A percentile compares a stretch with the other conserved stretches of the same genome.
Conservation (phyloP, 192 early-diverging fungal species). For the Diversispora epigaea region DNA sequence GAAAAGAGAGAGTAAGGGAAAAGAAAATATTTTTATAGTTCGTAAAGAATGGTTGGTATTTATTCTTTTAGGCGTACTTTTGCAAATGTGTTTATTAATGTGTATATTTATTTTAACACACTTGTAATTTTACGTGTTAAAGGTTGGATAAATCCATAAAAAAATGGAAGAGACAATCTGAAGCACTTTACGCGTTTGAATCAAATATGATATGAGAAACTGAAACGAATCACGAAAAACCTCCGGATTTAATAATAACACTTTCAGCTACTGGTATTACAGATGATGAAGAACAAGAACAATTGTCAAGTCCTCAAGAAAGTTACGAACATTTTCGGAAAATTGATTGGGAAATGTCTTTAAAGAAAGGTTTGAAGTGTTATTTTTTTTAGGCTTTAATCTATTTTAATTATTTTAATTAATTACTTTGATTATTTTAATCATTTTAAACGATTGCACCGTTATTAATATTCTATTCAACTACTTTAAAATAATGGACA, state of each 20-base stretch:
- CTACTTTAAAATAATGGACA: background rate
- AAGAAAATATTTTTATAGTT: slow-evolving; percentile 49
- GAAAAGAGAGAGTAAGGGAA: slow-evolving; percentile 72
- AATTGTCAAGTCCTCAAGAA: slow-evolving; percentile 41
- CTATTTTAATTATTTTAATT: background rate
- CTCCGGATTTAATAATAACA: slow-evolving; percentile 32
- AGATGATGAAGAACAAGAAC: slow-evolving; percentile 49
- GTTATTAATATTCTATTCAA: background rate
- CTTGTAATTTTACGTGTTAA: slow-evolving; percentile 13
- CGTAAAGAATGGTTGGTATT: slow-evolving; percentile 58
- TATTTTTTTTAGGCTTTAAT: background rate
- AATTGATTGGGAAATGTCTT: slow-evolving; percentile 50
- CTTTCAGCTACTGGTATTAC: slow-evolving; percentile 39
- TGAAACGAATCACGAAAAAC: slow-evolving; percentile 11
- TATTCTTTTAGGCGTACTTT: too few species aligned
- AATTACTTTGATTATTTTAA: too few species aligned
- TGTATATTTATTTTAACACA: background rate
- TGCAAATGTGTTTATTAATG: too few species aligned
- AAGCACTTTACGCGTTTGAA: slow-evolving; percentile 56
- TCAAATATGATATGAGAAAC: slow-evolving; percentile 12
- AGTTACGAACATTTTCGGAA: slow-evolving; percentile 38
- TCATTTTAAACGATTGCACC: background rate
- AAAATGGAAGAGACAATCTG: slow-evolving; percentile 71
- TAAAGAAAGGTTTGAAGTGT: slow-evolving; percentile 38
- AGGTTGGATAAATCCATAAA: slow-evolving; percentile 74